Evolutionary conservation across 2,329 filamentous ascomycete genomes (phyloP), one percentile per base, ranked within the genome.

Genomic region (Metarhizium sp.): DNA sequence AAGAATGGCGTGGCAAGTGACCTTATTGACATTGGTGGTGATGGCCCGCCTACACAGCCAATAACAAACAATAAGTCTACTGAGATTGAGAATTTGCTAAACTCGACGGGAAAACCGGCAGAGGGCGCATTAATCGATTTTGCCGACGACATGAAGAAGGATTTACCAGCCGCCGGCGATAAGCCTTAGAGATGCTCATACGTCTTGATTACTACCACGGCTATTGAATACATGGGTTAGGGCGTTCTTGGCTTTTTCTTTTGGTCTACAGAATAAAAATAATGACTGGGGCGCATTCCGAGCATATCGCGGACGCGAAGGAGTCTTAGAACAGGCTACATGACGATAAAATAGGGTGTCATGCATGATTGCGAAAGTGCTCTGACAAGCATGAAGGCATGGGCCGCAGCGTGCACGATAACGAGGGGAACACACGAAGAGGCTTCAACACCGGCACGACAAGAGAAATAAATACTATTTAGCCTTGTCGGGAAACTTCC

Each of bases 11-110:
- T 58, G 32, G 56, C 60, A 8, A 63, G 66, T 11, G 66, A 81
- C 59, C 71, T 86, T 50, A 83, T 86, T 58, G 78, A 87, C 61
- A 78, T 85, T 62, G 78, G 77, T 7, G 75, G 78, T 32, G 57
- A 59, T 2, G 58, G 46, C 20, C 38, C 59, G 25, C 10, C 58
- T 7, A 36, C 30, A 45, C 13, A 20, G 6, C 34, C 43, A 16
- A 10, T 49, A 45, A 25, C 47, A 0, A 50, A 53, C 13, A 57
- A 58, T 32, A 40, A 59, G 4, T 55, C 62, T 36, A 58, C 73
- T 58, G 73, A 78, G 51, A 75, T 80, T 40, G 63, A 75, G 40
- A 56, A 60, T 10, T 63, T 80, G 66, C 69, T 82, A 18, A 63
- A 70, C 34, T 66, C 73, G 8, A 82, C 79, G 5, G 77, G 78